Evolutionary conservation across 2,329 filamentous ascomycete species (phyloP), one percentile per base, ranked within the genome.

Genomic region (Pseudogymnoascus sp.): DNA sequence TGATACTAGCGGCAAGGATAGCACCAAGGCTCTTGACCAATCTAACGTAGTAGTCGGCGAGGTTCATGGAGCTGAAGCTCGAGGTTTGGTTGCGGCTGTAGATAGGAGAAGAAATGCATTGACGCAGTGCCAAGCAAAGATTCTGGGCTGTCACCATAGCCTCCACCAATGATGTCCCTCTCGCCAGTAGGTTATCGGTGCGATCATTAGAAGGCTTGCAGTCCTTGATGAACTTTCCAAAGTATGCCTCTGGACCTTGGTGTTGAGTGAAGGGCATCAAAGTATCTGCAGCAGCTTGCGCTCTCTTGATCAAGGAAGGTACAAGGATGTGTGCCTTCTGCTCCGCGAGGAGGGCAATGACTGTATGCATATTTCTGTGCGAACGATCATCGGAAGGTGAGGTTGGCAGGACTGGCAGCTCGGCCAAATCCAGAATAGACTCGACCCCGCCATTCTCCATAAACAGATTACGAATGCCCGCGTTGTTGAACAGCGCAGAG

Each of bases 361-460:
- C 87, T 37, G 85, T 83, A 14, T 87, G 84, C 61, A 97, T 80
- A 64, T 88, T 85, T 64, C 87, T 83, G 62, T 87, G 87, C 3
- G 89, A 84, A 61, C 81, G 76, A 5, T 83, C 83, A 41, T 89
- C 86, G 39, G 86, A 82, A 70, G 90, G 87, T 69, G 90, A 83
- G 68, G 86, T 86, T 0, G 91, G 86, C 55, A 97, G 80, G 72
- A 91, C 92, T 4, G 91, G 89, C 31, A 92, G 84, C 61, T 89
- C 90, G 41, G 88, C 88, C 62, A 97, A 84, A 71, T 97, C 91
- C 61, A 99, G 80, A 19, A 97, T 80, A 60, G 89, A 81, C 73
- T 97, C 91, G 23, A 93, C 85, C 6, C 91, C 94, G 63, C 92
- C 91, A 59, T 83, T 82, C 62, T 89, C 84, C 65, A 94, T 85